Evolutionary conservation across 257 asterid genomes (phyloP).

Genomic region (Solanum lycopersicoides): DNA sequence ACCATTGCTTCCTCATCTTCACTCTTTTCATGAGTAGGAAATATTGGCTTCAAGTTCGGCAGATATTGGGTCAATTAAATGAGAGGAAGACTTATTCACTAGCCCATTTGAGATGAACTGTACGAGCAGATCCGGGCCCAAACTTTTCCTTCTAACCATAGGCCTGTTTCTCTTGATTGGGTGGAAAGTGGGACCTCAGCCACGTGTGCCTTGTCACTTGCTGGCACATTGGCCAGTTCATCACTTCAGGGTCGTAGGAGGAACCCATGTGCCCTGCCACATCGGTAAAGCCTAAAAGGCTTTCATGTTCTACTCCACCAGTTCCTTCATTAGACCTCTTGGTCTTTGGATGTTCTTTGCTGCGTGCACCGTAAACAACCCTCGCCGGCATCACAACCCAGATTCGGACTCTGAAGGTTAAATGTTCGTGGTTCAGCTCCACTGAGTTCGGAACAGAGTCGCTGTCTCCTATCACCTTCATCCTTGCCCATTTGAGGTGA

Average conservation of each 20-base stretch:
- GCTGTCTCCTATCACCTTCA: not conserved
- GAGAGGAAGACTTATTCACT: no score
- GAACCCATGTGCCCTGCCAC: not conserved
- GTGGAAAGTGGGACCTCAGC: not conserved
- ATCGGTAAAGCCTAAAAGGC: not conserved
- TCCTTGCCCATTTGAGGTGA: not conserved
- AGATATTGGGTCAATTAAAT: not conserved
- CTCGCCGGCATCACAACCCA: not conserved
- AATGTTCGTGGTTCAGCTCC: not conserved
- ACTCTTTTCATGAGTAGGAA: not conserved
- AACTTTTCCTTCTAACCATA: not conserved
- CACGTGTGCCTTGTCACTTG: not conserved
- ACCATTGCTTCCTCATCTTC: not conserved
- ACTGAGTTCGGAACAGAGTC: not conserved
- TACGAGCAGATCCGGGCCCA: not conserved
- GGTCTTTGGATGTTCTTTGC: not conserved
- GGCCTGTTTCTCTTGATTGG: not conserved
- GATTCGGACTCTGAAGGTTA: not conserved
- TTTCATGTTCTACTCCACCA: not conserved
- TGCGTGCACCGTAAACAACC: not conserved
- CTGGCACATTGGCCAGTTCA: not conserved
- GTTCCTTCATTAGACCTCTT: not conserved
- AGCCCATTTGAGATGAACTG: not conserved
- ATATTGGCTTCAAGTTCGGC: not conserved
- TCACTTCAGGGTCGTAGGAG: not conserved